These are phyloP conservation scores for Rhizopogon sp. DNA, from an alignment of 768 basidiomycete species.

Conservation along the genomic window DNA sequence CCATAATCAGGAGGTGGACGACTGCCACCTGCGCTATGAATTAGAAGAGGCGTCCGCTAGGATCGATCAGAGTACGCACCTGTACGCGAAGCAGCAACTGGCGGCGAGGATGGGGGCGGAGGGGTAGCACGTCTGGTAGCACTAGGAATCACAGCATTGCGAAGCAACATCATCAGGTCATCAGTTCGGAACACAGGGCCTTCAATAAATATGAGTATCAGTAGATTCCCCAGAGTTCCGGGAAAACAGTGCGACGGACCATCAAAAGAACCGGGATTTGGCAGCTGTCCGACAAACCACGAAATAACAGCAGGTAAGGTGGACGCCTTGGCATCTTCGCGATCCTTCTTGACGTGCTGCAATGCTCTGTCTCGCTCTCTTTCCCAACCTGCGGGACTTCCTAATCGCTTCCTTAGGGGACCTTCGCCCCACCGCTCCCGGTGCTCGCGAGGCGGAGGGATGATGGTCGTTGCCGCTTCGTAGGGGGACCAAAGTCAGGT, in stretches of 20 bases:
- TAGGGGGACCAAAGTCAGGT: constrained; percentile 33
- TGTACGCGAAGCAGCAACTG: constrained; percentile 33
- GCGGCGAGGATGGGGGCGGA: constrained; percentile 51
- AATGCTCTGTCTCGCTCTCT: constrained; percentile 40
- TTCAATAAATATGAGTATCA: constrained; percentile 24
- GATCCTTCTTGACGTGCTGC: constrained; percentile 32
- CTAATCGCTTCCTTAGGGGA: constrained; percentile 33
- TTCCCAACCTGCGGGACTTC: constrained; percentile 38
- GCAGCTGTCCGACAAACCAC: constrained; percentile 84
- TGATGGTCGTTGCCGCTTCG: constrained; percentile 40
- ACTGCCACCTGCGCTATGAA: constrained; percentile 35
- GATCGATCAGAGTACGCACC: constrained; percentile 2
- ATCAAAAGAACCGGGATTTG: constrained; percentile 70
- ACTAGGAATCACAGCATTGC: constrained; percentile 76
- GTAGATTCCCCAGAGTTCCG: background rate
- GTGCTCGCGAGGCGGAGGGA: constrained; percentile 41
- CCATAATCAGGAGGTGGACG: constrained; percentile 85
- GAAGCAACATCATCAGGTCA: constrained; percentile 82
- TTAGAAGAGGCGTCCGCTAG: constrained; percentile 4
- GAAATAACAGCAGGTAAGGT: constrained; percentile 54
- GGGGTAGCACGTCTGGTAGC: constrained; percentile 44
- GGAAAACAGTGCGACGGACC: background rate
- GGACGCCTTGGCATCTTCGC: constrained; percentile 46
- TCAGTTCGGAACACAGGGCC: constrained; percentile 90
- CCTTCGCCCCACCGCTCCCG: constrained; percentile 34